These are phyloP conservation scores for Phytophthora idaei DNA, from an alignment of 352 stramenopile genomes.

Conservation along the genomic window DNA sequence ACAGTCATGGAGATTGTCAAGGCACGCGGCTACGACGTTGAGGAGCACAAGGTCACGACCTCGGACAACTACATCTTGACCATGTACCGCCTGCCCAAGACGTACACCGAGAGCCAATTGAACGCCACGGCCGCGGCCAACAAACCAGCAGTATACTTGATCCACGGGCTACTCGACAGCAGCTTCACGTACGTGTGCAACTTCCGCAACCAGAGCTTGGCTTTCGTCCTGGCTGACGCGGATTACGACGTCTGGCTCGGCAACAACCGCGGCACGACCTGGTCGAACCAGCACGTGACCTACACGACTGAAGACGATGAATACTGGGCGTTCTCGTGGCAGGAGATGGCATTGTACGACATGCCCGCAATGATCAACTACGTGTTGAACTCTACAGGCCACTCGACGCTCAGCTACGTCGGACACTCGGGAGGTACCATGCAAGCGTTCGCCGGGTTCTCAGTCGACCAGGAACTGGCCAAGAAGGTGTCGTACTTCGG, in stretches of 20 bases:
- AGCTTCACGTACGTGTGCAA: constrained; percentile 70
- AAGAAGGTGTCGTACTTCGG: constrained; percentile 72
- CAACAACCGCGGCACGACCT: constrained; percentile 74
- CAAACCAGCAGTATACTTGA: constrained; percentile 65
- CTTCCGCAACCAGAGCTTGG: constrained; percentile 64
- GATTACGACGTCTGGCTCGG: constrained; percentile 75
- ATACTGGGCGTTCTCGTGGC: constrained; percentile 70
- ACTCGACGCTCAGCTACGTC: constrained; percentile 58
- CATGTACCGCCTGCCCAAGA: constrained; percentile 69
- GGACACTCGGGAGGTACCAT: constrained; percentile 69
- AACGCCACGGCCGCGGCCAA: constrained; percentile 32
- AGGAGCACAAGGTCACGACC: constrained; percentile 65
- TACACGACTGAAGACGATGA: constrained; percentile 48
- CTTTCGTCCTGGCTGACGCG: constrained; percentile 60
- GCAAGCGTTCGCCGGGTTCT: constrained; percentile 70
- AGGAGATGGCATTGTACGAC: constrained; percentile 68
- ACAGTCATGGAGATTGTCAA: constrained; percentile 58
- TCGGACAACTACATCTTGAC: constrained; percentile 65
- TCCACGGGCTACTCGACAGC: constrained; percentile 67
- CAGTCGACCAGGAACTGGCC: constrained; percentile 54
- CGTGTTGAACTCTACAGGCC: constrained; percentile 41
- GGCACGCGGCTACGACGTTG: constrained; percentile 55
- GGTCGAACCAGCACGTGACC: constrained; percentile 59
- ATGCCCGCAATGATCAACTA: constrained; percentile 74
- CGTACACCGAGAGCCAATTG: constrained; percentile 51